phyloP scores from a whole-genome alignment of 345 rosid genomes.

The Mangifera indica region DNA sequence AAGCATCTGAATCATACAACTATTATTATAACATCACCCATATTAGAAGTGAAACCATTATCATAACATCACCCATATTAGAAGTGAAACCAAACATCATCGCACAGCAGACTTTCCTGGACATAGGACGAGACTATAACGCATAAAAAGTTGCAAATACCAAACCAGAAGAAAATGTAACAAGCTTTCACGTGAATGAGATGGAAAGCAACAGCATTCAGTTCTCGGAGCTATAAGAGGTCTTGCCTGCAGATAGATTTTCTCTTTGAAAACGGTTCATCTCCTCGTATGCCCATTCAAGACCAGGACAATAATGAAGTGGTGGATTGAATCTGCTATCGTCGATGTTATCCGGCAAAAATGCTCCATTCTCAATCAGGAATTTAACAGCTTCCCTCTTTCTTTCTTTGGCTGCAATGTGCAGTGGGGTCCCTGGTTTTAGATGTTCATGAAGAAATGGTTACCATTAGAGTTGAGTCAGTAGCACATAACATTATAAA shows the following conservation, averaged over 20 bases:
- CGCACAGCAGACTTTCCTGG: background rate
- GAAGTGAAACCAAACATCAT: background rate
- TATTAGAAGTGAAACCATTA: background rate
- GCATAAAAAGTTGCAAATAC: background rate
- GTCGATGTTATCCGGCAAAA: slow-evolving; percentile 76
- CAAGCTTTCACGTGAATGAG: background rate
- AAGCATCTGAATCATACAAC: too few relatives aligned
- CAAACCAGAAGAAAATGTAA: background rate
- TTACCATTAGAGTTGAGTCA: background rate
- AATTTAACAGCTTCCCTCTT: slow-evolving; percentile 84
- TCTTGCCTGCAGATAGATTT: slow-evolving; percentile 43
- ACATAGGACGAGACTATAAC: background rate
- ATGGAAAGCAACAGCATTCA: slow-evolving; percentile 14
- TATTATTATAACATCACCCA: too few relatives aligned
- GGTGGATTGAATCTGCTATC: slow-evolving; percentile 93
- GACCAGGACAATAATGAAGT: slow-evolving; percentile 89
- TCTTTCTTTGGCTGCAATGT: slow-evolving; percentile 80
- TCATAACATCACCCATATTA: background rate
- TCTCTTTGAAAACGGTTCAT: slow-evolving; percentile 51
- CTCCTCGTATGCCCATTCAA: slow-evolving; percentile 98
- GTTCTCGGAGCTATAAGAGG: slow-evolving; percentile 54
- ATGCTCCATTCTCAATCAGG: slow-evolving; percentile 87
- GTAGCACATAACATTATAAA: background rate
- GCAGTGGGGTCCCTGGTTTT: slow-evolving; percentile 88
- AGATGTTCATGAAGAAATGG: background rate